phyloP scores from a whole-genome alignment of 768 basidiomycete species.

The Tylopilus rubrobrunneus region DNA sequence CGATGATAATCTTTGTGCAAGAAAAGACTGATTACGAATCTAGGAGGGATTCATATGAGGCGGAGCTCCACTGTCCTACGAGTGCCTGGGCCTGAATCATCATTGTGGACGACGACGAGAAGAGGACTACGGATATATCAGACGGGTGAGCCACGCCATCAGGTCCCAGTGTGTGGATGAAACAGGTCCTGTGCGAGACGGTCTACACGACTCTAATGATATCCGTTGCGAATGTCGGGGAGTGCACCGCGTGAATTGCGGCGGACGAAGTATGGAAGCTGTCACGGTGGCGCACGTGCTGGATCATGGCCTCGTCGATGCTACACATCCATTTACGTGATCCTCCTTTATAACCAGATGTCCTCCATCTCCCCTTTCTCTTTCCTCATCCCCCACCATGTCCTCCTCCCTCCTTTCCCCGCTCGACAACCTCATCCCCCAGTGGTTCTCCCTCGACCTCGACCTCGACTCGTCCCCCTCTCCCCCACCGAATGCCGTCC shows the following conservation, averaged over 20 bases:
- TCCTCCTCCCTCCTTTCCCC: constrained; percentile 14
- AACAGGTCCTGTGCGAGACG: too few relatives aligned
- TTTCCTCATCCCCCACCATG: neutral
- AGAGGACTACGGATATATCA: too few relatives aligned
- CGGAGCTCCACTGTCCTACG: neutral
- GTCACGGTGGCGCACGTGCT: neutral
- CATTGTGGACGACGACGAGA: too few relatives aligned
- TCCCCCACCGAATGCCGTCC: constrained; percentile 29
- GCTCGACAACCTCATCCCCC: constrained; percentile 18
- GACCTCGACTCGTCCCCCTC: constrained; percentile 22
- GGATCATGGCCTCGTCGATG: too few relatives aligned
- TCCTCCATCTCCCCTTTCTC: neutral
- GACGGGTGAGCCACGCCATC: constrained; percentile 51
- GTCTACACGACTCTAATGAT: neutral
- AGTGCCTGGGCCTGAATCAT: neutral
- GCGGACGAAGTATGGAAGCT: constrained; percentile 50
- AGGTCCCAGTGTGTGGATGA: constrained; percentile 48
- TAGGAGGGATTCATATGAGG: neutral
- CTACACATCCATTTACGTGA: constrained; percentile 3
- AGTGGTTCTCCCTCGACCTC: constrained; percentile 17
- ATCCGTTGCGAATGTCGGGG: constrained; percentile 58
- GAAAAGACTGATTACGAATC: neutral
- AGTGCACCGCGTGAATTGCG: constrained; percentile 65
- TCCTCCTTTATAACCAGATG: constrained; percentile 6
- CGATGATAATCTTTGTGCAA: neutral